Base-by-base conservation (phyloP, 2,329 filamentous ascomycete genomes). In the Exophiala sp. region DNA sequence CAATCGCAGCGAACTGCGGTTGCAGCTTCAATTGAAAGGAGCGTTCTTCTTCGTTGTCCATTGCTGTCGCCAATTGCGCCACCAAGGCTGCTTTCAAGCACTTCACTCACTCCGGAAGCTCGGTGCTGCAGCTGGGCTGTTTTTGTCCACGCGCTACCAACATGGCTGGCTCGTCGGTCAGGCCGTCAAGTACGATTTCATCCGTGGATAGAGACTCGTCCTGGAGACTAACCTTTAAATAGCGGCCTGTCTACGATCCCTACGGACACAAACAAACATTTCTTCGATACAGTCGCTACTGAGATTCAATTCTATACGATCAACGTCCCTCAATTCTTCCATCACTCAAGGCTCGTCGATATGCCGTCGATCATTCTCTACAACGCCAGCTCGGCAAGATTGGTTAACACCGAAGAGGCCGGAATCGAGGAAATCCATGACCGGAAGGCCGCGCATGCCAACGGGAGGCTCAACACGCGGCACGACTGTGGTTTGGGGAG, bases 401-500 rank as follows among this genome's bases (percentile, higher is more conserved):
- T 97, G 90, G 89, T 85, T 97, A 41, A 79, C 86, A 50, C 91
- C 91, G 27, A 85, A 81, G 62, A 71, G 83, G 62, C 81, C 87
- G 58, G 90, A 88, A 66, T 85, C 82, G 64, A 88, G 87, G 68
- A 95, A 94, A 76, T 90, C 89, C 60, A 79, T 79, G 58, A 96
- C 96, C 73, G 93, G 91, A 32, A 81, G 89, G 1, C 85, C 87
- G 43, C 82, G 88, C 62, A 89, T 97, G 42, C 80, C 87, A 19
- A 98, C 90, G 0, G 93, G 93, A 55, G 93, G 93, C 54, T 94
- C 87, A 48, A 83, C 79, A 29, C 89, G 94, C 67, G 93, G 93
- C 60, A 98, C 93, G 29, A 97, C 91, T 0, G 86, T 98, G 16
- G 82, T 94, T 50, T 97, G 89, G 88, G 93, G 93, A 48, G 90